Base-by-base conservation (phyloP, 139 green algal genomes). In the Chlorella ohadii region DNA sequence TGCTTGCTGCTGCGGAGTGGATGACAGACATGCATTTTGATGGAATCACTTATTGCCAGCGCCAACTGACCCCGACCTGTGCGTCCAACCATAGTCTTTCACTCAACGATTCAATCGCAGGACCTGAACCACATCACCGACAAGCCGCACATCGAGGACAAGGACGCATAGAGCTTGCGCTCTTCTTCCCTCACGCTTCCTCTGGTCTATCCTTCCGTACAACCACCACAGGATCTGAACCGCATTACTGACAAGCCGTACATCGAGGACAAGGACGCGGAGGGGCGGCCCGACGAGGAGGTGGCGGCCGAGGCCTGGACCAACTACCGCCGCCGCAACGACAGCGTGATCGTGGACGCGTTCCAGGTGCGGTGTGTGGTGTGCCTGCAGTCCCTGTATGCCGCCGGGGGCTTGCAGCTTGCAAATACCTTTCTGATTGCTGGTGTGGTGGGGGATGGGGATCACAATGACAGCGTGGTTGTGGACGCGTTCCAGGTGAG, bases 81-180 rank as follows among this genome's bases (percentile, higher is more conserved):
- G n/a, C n/a, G n/a, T n/a, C n/a, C n/a, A n/a, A n/a, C n/a, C n/a
- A n/a, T n/a, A n/a, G n/a, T n/a, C n/a, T n/a, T n/a, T n/a, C n/a
- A n/a, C n/a, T 51, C 9, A 16, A 9, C 44, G 7, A 51, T 51
- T 28, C 31, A 28, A 11, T 28, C 47, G 6, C 96, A 99, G 87
- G 97, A 99, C 91, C 89, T 99, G 70, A 99, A 99, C 90, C 88
- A 95, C 51, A 94, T 99, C 74, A 87, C 92, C 73, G 65, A 90
- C 38, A 99, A 99, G 90, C 96, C 95, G 7, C 99, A 99, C 87
- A 90, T 97, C 2, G 94, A 98, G 89, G 92, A 95, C 82, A 92
- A 92, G 64, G 96, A 99, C 71, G 84, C 68, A n/a, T n/a, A n/a
- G n/a, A n/a, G n/a, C n/a, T n/a, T n/a, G n/a, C n/a, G n/a, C n/a